Conservation (phyloP, 805 yeast species). For the Maudiozyma serrabonitensis region DNA sequence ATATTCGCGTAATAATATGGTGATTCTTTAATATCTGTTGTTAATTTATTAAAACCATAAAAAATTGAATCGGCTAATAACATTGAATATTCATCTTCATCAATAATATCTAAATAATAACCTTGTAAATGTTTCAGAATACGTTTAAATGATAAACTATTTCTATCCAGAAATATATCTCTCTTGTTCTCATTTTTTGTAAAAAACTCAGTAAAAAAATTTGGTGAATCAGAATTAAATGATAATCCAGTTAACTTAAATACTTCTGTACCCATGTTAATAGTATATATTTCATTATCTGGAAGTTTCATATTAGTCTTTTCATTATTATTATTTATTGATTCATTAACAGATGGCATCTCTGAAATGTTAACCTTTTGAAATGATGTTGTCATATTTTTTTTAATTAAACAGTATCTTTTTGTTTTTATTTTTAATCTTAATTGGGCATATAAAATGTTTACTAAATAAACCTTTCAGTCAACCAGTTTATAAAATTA, state of each 20-base stretch:
- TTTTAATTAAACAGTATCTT: not conserved
- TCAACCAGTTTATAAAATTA: too few species aligned
- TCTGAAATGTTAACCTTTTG: not conserved
- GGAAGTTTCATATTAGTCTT: conserved; percentile 32
- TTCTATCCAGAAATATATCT: conserved; percentile 51
- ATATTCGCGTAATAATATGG: conserved; percentile 45
- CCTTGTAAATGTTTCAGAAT: conserved; percentile 72
- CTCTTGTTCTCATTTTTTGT: conserved; percentile 25
- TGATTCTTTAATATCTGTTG: conserved; percentile 36
- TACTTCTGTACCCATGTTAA: conserved; percentile 54
- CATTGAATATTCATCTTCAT: conserved; percentile 50
- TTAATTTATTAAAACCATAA: conserved; percentile 51
- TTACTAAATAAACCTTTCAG: too few species aligned
- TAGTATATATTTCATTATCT: conserved; percentile 51
- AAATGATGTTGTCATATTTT: not conserved
- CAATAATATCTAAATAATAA: conserved; percentile 47
- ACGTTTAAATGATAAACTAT: conserved; percentile 54
- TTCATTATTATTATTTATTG: not conserved
- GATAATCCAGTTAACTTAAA: conserved; percentile 65
- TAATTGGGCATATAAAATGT: too few species aligned
- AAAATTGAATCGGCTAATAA: conserved; percentile 64
- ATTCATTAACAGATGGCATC: not conserved
- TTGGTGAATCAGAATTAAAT: conserved; percentile 73
- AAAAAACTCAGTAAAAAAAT: conserved; percentile 72
- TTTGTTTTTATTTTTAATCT: not conserved